These are phyloP conservation scores for Ogataea henricii DNA, from an alignment of 805 yeast genomes.

Conservation along the genomic window DNA sequence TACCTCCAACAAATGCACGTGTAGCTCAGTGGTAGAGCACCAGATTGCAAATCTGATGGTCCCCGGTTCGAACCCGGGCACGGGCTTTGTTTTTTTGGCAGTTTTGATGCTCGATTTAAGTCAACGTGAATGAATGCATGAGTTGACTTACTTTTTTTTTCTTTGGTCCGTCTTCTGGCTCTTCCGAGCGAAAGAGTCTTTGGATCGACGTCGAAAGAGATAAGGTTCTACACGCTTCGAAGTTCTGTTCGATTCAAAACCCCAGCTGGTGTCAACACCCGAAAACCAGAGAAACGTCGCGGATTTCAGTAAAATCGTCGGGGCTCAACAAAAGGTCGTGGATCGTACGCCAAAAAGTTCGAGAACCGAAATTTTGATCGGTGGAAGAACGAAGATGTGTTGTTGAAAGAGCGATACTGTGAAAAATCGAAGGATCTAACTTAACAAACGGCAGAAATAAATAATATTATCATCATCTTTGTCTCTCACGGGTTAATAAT, in stretches of 20 bases:
- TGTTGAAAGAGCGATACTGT: slow-evolving; percentile 8
- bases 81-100: slow-evolving; percentile 58
- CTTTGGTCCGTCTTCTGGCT: too few species aligned
- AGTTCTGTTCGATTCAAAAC: too few species aligned
- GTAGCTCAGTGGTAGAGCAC: slow-evolving; percentile 99
- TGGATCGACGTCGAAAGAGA: too few species aligned
- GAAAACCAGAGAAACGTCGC: too few species aligned
- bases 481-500: background rate
- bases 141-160: too few species aligned
- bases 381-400: slow-evolving; percentile 7
- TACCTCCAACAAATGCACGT: slow-evolving; percentile 24
- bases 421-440: background rate
- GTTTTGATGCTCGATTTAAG: too few species aligned
- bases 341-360: background rate
- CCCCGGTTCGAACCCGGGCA: slow-evolving; percentile 96
- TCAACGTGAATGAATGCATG: too few species aligned
- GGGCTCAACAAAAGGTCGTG: slow-evolving; percentile 4
- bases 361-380: slow-evolving; percentile 8
- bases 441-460: background rate
- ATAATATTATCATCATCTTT: background rate
- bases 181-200: too few species aligned
- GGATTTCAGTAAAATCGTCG: background rate
- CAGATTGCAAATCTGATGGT: slow-evolving; percentile 99
- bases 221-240: too few species aligned
- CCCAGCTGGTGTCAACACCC: too few species aligned